phyloP scores from a whole-genome alignment of 148 eudicot species.

The Rhododendron griersonianum region DNA sequence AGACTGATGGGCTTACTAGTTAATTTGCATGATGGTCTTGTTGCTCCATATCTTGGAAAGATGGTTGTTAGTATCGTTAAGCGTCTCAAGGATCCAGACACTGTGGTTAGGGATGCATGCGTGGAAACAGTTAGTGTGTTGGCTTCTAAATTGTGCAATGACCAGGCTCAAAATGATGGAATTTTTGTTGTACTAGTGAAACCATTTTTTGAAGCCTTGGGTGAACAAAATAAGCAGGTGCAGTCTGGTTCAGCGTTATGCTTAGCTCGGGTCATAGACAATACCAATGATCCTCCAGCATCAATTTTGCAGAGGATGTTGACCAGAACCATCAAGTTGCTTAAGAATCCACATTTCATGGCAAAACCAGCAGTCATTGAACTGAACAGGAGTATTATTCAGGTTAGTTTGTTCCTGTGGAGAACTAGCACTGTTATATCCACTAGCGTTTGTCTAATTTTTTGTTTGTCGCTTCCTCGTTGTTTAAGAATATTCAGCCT shows the following conservation, averaged over 20 bases:
- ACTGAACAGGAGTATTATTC: constrained; percentile 71
- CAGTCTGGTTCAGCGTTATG: constrained; percentile 80
- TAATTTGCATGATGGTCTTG: constrained; percentile 43
- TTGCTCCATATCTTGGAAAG: constrained; percentile 57
- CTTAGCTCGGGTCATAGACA: constrained; percentile 67
- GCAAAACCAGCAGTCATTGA: constrained; percentile 86
- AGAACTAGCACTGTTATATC: not conserved
- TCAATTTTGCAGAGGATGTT: constrained; percentile 68
- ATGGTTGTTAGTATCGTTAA: constrained; percentile 70
- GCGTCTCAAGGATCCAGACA: constrained; percentile 79
- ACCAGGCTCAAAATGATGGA: constrained; percentile 33
- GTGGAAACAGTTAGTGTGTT: constrained; percentile 67
- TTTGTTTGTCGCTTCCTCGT: not conserved
- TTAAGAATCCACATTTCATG: constrained; percentile 77
- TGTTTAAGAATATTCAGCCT: not conserved
- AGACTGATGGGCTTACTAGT: constrained; percentile 63
- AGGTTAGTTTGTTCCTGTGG: constrained; percentile 37
- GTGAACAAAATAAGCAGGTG: constrained; percentile 84
- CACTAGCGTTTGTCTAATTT: not conserved
- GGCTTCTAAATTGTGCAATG: constrained; percentile 54
- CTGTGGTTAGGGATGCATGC: constrained; percentile 72
- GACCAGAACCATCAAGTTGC: constrained; percentile 60
- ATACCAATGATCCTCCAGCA: constrained; percentile 55
- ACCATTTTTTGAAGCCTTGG: constrained; percentile 84
- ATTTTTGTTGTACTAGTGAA: constrained; percentile 53